phyloP scores from a whole-genome alignment of 2,329 filamentous ascomycete species.

The Beauveria sp. region DNA sequence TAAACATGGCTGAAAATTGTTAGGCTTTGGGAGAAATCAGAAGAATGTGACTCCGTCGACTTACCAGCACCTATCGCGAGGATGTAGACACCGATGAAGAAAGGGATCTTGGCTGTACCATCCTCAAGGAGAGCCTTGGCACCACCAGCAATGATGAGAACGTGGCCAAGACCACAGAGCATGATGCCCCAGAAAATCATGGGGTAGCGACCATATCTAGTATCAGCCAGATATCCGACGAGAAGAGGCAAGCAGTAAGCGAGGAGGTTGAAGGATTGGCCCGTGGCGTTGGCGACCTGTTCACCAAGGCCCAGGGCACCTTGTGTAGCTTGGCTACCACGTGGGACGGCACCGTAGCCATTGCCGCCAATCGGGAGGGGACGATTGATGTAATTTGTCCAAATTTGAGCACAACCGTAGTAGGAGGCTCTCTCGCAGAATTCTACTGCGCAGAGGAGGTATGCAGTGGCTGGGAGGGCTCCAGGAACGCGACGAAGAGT shows the following conservation, averaged over 20 bases:
- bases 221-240: slow-evolving; percentile 54
- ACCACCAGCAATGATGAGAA: slow-evolving; percentile 59
- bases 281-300: slow-evolving; percentile 20
- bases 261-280: slow-evolving; percentile 47
- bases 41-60: background rate
- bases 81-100: slow-evolving; percentile 53
- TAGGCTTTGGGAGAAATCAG: background rate
- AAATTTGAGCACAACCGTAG: slow-evolving; percentile 32
- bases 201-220: slow-evolving; percentile 61
- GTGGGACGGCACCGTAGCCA: slow-evolving; percentile 35
- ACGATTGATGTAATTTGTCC: slow-evolving; percentile 54
- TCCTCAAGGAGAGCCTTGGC: slow-evolving; percentile 35
- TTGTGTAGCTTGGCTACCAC: slow-evolving; percentile 36
- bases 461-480: slow-evolving; percentile 43
- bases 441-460: slow-evolving; percentile 50
- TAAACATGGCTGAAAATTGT: slow-evolving; percentile 51
- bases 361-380: slow-evolving; percentile 45
- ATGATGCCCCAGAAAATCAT: slow-evolving; percentile 65
- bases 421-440: slow-evolving; percentile 55
- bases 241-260: slow-evolving; percentile 50
- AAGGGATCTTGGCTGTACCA: slow-evolving; percentile 42
- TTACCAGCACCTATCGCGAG: slow-evolving; percentile 47
- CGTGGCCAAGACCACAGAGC: slow-evolving; percentile 59
- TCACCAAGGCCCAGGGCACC: slow-evolving; percentile 51
- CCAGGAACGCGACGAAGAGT: slow-evolving; percentile 46